Evolutionary conservation across 139 green algal genomes (phyloP), one percentile per base, ranked within the genome.

Genomic region (Coelastrella sp.): DNA sequence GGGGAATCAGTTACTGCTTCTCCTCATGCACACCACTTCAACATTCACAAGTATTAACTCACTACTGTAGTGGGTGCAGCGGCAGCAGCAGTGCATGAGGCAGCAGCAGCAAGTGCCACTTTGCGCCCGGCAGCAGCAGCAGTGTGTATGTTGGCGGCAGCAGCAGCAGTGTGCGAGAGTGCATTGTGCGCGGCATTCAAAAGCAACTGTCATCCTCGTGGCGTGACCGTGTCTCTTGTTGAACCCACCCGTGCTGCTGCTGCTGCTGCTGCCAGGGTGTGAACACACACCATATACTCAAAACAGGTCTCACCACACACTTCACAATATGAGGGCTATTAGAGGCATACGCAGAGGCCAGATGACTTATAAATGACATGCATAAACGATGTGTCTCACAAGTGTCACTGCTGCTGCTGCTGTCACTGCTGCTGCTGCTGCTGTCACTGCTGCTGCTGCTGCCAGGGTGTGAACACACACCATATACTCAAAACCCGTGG

Each of bases 201-300:
- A 71, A 71, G 8, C 10, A 71, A 71, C 8, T 71, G 61, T 2
- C 61, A 10, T 13, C 3, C 3, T 0, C 3, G 61, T 10, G 32
- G 32, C 32, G 32, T 47, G 1, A 47, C 0, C 32, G 32, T 47
- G 32, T n/a, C 32, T 47, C 1, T 47, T 0, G 1, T 47, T 47
- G 32, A 47, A 47, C 32, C n/a, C 32, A 47, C 1, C 32, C 3
- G 61, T 19, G 61, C 61, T 71, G 61, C 61, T 71, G 61, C 61
- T 71, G 5, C 3, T 76, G 68, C 6, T 47, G 68, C 68, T 23
- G 17, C 16, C 68, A 32, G 94, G 97, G 97, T 54, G 95, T 93
- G 65, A 99, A 99, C 94, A 98, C 96, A 23, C 85, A 92, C 14
- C 98, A 98, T 93, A 98, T 99, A 68, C 86, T 99, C n/a, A n/a